Evolutionary conservation across 2,329 filamentous ascomycete species (phyloP), one percentile per base, ranked within the genome.

Genomic region (Paecilomyces dactylethromorphus): DNA sequence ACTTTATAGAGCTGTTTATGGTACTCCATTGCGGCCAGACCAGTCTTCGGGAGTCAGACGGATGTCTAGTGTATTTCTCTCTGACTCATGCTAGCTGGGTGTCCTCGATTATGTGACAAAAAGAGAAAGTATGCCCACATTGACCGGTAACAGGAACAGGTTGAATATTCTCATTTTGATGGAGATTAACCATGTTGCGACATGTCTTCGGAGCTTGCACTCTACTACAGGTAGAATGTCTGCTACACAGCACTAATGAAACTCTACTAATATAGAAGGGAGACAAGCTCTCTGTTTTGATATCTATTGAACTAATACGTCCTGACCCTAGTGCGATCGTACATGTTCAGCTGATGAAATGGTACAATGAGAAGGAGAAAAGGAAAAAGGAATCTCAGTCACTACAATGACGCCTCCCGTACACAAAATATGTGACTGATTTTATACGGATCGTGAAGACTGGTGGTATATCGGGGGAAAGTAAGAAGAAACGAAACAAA

Each of bases 401-500:
- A 13, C 35, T 18, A 10, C 18, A 45, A 45, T 11, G 50, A 52
- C 50, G n/a, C 21, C 26, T 12, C 49, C 50, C 26, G n/a, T 3
- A 52, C 21, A 24, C 24, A 24, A 3, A 52, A 15, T 15, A 29
- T 24, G 26, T 24, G 26, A 52, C 15, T 6, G 15, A 52, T 15
- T 52, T 18, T 29, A 18, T 52, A 24, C 22, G 21, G 29, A 24
- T 21, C n/a, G 50, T 52, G 18, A 52, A 52, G 50, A 52, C 50
- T 52, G 22, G 12, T 52, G 50, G 50, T 52, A 52, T 52, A 52
- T 52, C 10, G 21, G 8, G 8, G 50, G 50, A 52, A 52, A 26
- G n/a, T 50, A 57, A 18, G 50, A 32, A 13, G 29, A 32, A 59
- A 55, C 18, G 56, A 53, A 54, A 53, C 32, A 55, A 45, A 33